Evolutionary conservation across 345 rosid genomes (phyloP), one percentile per base, ranked within the genome.

Genomic region (Kandelia obovata): DNA sequence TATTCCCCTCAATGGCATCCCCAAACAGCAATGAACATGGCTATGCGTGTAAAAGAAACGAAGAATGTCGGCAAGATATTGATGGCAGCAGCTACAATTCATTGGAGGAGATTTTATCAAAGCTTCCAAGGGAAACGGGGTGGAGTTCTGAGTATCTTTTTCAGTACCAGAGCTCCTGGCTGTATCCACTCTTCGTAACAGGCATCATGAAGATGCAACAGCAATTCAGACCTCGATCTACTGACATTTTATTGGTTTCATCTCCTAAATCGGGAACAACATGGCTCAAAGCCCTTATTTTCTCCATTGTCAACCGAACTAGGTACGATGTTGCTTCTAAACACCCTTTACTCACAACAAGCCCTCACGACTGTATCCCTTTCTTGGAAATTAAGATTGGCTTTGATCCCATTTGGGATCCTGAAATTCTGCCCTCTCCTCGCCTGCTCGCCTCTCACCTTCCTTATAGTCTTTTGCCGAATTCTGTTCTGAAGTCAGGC

Each of bases 131-230:
- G 34, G 34, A 35, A n/a, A 61, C 1, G 13, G 51, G 65, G 4
- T 61, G 8, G 34, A 6, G 6, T n/a, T 7, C 7, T 23, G 30
- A 62, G 13, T 1, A 37, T 25, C 5, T 64, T 8, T 46, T 5
- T 32, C 56, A 17, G 8, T 64, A 23, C 55, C 67, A 47, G 15
- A 56, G 67, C 20, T 64, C 47, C n/a, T 64, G 67, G 56, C 0
- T 25, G 32, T 8, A 10, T 1, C 21, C 6, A 25, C 0, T 6
- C 26, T 3, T 11, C 16, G 9, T 17, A 13, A 6, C 5, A 13
- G 34, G 55, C 9, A 8, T 25, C 5, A 23, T 46, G 4, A 21
- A 15, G 9, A 4, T 47, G 20, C 67, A 64, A 47, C n/a, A 43
- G 10, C 25, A 15, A 32, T 43, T 27, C 67, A 15, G 0, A 7